phyloP scores from a whole-genome alignment of 352 stramenopile species.

The Phytophthora litchii region DNA sequence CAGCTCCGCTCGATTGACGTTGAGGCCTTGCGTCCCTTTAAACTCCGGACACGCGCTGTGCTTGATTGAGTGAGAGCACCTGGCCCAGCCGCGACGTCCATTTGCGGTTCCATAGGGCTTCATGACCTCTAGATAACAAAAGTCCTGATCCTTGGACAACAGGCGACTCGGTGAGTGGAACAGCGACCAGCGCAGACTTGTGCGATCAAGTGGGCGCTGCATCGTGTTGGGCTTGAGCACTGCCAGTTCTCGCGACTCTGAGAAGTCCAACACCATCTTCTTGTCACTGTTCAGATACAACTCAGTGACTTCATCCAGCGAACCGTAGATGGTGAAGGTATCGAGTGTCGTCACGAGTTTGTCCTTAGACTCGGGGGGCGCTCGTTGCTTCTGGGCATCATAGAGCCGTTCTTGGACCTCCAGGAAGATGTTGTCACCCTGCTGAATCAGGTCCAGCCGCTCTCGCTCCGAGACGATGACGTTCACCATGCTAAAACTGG shows the following conservation, averaged over 20 bases:
- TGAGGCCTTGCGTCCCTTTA: conserved; percentile 27
- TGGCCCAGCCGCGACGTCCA: conserved; percentile 72
- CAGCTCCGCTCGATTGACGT: conserved; percentile 58
- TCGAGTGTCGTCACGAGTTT: conserved; percentile 62
- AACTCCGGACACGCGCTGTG: conserved; percentile 65
- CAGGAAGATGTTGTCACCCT: conserved; percentile 50
- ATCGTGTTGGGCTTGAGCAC: conserved; percentile 48
- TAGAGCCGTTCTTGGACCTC: conserved; percentile 49
- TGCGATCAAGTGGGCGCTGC: conserved; percentile 53
- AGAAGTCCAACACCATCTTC: conserved; percentile 80
- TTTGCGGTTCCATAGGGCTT: conserved; percentile 59
- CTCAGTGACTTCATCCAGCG: conserved; percentile 71
- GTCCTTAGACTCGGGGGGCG: conserved; percentile 25
- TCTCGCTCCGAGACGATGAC: conserved; percentile 46
- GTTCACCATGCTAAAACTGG: conserved; percentile 20
- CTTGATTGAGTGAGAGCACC: conserved; percentile 74
- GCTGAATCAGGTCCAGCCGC: conserved; percentile 45
- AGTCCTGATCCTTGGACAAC: conserved; percentile 69
- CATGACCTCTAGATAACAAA: conserved; percentile 80
- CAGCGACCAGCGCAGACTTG: conserved; percentile 72
- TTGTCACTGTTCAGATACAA: conserved; percentile 68
- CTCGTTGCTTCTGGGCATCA: conserved; percentile 23
- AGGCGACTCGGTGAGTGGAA: conserved; percentile 62
- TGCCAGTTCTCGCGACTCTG: conserved; percentile 59
- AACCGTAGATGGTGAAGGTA: conserved; percentile 58